A percentile compares a stretch with the other conserved stretches of the same genome.
Conservation (phyloP, 208 protist genomes). For the Naegleria gruberi region DNA sequence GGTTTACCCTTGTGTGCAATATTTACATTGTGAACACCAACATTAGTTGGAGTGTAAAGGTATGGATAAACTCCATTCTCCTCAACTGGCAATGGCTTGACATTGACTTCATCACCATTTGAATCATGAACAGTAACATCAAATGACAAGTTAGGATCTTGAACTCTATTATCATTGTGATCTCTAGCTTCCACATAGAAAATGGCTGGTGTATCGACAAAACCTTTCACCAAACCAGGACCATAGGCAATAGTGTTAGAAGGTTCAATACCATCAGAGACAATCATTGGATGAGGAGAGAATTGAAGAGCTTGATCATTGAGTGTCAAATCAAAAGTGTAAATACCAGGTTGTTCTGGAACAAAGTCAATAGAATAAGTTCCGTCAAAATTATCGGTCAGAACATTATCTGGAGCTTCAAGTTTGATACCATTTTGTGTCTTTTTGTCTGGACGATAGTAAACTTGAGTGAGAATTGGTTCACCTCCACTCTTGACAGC, state of each 20-base stretch:
- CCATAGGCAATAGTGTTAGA: background rate
- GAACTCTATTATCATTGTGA: background rate
- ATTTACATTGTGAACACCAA: background rate
- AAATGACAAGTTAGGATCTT: background rate
- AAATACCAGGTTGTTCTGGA: background rate
- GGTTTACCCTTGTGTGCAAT: background rate
- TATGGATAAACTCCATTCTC: background rate
- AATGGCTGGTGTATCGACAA: background rate
- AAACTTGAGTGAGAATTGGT: background rate
- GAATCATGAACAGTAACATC: background rate
- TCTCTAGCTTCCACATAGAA: background rate
- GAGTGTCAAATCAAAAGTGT: background rate
- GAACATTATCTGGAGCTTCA: background rate
- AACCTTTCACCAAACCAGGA: background rate
- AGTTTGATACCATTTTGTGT: background rate
- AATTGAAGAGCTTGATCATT: background rate
- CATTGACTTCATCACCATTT: background rate
- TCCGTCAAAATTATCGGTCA: background rate
- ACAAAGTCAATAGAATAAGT: background rate
- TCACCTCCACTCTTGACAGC: background rate
- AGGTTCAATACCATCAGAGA: background rate
- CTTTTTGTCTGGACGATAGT: background rate
- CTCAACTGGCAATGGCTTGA: background rate
- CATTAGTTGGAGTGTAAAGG: background rate
- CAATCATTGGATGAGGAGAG: background rate